phyloP scores from a whole-genome alignment of 179 eudicot species.

The Gypsophila paniculata region DNA sequence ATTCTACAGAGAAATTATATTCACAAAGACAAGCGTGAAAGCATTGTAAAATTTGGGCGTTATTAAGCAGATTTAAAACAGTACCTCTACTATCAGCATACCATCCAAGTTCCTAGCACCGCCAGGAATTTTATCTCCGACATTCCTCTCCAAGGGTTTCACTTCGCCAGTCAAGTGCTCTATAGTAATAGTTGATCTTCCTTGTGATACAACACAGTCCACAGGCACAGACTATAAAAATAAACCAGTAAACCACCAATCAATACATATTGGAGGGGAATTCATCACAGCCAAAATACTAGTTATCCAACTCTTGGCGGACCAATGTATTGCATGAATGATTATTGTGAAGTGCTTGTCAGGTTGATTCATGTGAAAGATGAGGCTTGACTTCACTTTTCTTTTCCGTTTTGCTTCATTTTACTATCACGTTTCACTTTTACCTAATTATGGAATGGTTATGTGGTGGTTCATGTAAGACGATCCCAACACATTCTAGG shows the following conservation, averaged over 20 bases:
- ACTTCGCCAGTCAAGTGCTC: constrained; percentile 98
- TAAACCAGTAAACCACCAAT: constrained; percentile 9
- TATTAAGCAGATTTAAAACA: constrained; percentile 8
- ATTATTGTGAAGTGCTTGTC: not conserved
- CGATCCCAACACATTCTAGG: not conserved
- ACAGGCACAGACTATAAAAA: constrained; percentile 86
- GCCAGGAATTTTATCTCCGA: constrained; percentile 88
- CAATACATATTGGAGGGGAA: not conserved
- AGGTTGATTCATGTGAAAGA: not conserved
- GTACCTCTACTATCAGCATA: constrained; percentile 87
- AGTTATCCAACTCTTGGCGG: not conserved
- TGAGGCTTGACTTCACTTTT: not conserved
- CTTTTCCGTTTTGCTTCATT: not conserved
- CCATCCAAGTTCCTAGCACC: constrained; percentile 98
- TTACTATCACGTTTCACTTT: not conserved
- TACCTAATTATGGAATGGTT: not conserved
- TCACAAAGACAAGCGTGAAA: not conserved
- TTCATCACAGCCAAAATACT: not conserved
- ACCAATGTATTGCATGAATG: not conserved
- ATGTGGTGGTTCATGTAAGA: not conserved
- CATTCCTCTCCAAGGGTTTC: constrained; percentile 70
- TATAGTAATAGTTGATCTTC: constrained; percentile 91
- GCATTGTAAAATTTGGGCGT: not conserved
- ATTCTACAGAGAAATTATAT: not conserved
- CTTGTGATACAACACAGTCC: constrained; percentile 86